Conservation (phyloP, 176 grass and related monocot genomes). For the Aegilops tauschii region DNA sequence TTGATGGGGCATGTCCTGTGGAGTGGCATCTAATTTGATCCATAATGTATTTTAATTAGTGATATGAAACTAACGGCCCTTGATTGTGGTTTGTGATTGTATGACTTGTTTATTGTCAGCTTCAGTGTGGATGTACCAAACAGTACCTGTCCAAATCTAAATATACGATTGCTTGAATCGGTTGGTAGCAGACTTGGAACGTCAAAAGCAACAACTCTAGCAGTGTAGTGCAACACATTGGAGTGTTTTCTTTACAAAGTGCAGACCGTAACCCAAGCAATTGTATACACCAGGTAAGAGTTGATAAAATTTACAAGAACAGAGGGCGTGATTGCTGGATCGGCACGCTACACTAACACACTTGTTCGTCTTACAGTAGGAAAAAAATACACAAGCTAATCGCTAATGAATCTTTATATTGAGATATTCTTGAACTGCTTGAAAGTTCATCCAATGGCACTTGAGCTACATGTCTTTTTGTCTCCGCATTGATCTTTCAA, state of each 20-base stretch:
- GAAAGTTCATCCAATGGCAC: background rate
- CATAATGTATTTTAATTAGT: conserved; percentile 30
- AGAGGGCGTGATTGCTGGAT: too few species aligned
- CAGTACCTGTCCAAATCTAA: background rate
- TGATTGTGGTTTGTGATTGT: background rate
- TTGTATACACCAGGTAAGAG: background rate
- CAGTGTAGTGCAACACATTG: background rate
- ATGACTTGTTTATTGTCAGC: background rate
- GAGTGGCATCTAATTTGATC: conserved; percentile 13
- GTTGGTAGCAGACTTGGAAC: too few species aligned
- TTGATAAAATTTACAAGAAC: background rate
- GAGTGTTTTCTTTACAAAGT: background rate
- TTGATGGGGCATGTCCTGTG: background rate
- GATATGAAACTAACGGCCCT: conserved; percentile 6
- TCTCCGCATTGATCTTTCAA: background rate
- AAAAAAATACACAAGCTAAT: background rate
- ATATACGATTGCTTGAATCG: background rate
- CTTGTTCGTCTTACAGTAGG: background rate
- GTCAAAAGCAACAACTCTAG: background rate
- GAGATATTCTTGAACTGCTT: background rate
- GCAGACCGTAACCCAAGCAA: background rate
- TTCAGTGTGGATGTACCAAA: background rate
- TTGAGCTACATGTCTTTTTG: background rate
- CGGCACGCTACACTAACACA: background rate
- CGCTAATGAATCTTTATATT: background rate